phyloP scores from a whole-genome alignment of 305 asterid species.

The Solanum chacoense region DNA sequence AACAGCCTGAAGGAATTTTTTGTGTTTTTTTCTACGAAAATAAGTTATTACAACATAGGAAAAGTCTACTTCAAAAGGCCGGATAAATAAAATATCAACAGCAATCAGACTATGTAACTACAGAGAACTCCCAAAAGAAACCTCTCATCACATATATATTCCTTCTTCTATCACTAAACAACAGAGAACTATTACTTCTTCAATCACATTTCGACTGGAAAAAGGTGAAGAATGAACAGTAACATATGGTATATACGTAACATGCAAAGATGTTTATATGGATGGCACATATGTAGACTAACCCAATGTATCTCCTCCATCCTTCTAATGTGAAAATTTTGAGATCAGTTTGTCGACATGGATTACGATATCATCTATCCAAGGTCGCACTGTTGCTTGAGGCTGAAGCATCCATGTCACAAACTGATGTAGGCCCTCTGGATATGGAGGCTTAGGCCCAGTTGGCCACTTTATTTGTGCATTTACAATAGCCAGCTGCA shows the following conservation, averaged over 20 bases:
- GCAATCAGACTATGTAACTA: background rate
- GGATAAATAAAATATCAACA: background rate
- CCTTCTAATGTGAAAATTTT: constrained; percentile 49
- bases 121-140: background rate
- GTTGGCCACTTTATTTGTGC: constrained; percentile 90
- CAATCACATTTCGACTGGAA: background rate
- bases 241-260: background rate
- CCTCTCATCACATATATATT: background rate
- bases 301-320: constrained; percentile 1
- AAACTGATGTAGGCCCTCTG: constrained; percentile 86
- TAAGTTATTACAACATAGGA: background rate
- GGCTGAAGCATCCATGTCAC: constrained; percentile 99
- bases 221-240: background rate
- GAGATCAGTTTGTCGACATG: constrained; percentile 84
- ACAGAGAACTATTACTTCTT: background rate
- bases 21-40: background rate
- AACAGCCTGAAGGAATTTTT: background rate
- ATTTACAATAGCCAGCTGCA: constrained; percentile 84
- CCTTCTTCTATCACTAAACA: background rate
- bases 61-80: background rate
- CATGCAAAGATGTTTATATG: background rate
- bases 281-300: constrained; percentile 8
- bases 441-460: constrained; percentile 72
- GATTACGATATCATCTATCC: constrained; percentile 67
- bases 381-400: constrained; percentile 76